Conservation (phyloP, 1,139 yeast genomes). For the Eremothecium sinecaudum region DNA sequence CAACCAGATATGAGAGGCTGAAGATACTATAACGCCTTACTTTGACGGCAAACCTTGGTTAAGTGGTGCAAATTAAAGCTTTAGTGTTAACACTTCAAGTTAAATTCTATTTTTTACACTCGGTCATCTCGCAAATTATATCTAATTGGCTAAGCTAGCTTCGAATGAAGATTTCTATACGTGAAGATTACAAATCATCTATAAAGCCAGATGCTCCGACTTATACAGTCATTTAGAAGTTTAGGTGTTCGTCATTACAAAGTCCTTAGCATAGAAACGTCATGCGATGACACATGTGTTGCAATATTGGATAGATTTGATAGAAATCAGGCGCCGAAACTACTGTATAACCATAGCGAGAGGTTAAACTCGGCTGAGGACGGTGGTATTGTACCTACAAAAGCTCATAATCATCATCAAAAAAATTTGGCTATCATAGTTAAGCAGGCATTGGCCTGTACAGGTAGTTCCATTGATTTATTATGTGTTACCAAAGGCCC, state of each 20-base stretch:
- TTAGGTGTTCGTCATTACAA: conserved; percentile 34
- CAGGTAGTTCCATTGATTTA: conserved; percentile 47
- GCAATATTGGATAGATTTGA: conserved; percentile 53
- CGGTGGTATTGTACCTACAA: conserved; percentile 88
- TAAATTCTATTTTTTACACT: no score
- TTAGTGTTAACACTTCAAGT: no score
- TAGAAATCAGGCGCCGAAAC: conserved; percentile 35
- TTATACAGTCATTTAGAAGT: no score
- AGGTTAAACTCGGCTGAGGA: conserved; percentile 56
- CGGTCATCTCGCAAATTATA: no score
- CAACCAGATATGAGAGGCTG: not conserved
- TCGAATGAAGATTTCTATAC: no score
- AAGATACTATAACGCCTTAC: no score
- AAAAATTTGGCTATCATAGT: conserved; percentile 41
- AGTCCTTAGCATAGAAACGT: conserved; percentile 80
- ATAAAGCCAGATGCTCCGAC: no score
- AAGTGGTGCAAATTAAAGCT: no score
- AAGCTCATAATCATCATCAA: conserved; percentile 77
- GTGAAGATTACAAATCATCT: no score
- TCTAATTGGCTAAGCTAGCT: no score
- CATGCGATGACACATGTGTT: conserved; percentile 93
- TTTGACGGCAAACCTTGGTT: no score
- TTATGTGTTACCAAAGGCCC: conserved; percentile 94
- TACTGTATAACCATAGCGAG: conserved; percentile 51
- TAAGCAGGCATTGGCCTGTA: conserved; percentile 29